Percentiles rank a stretch among this genome's conserved stretches.
Evolutionary conservation across 768 basidiomycete genomes (phyloP).

Genomic region (Krasilnikovozyma curviuscula): DNA sequence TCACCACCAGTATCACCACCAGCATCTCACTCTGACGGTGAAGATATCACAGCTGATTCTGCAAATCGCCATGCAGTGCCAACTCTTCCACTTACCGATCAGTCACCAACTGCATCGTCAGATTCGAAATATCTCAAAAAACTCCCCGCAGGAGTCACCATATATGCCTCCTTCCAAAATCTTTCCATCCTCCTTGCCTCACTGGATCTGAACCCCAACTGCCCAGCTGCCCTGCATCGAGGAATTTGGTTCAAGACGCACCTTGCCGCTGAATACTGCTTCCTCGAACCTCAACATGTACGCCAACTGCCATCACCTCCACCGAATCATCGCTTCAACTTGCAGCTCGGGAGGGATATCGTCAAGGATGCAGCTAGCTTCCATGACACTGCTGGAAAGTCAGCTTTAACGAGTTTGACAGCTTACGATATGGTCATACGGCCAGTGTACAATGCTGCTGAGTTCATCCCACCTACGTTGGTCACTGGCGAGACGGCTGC

Average conservation of each 20-base stretch:
- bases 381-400: slow-evolving; percentile 20
- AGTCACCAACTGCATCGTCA: neutral
- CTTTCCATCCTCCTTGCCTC: slow-evolving; percentile 52
- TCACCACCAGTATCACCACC: neutral
- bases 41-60: neutral
- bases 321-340: slow-evolving; percentile 17
- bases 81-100: neutral
- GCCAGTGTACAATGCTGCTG: slow-evolving; percentile 42
- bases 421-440: slow-evolving; percentile 38
- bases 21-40: neutral
- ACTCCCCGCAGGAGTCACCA: slow-evolving; percentile 39
- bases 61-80: slow-evolving; percentile 2
- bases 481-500: too few species aligned
- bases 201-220: slow-evolving; percentile 59
- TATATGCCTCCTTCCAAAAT: slow-evolving; percentile 41
- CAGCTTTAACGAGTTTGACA: slow-evolving; percentile 31
- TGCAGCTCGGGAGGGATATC: slow-evolving; percentile 39
- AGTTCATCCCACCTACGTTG: too few species aligned
- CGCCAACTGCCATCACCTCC: slow-evolving; percentile 1
- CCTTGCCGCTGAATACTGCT: slow-evolving; percentile 39
- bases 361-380: slow-evolving; percentile 33
- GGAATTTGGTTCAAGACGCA: slow-evolving; percentile 44
- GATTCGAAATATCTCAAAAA: slow-evolving; percentile 20
- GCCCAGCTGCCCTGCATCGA: slow-evolving; percentile 44
- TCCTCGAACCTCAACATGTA: slow-evolving; percentile 25